Evolutionary conservation across 2,329 filamentous ascomycete species (phyloP), one percentile per base, ranked within the genome.

Genomic region (Amauroascus niger): DNA sequence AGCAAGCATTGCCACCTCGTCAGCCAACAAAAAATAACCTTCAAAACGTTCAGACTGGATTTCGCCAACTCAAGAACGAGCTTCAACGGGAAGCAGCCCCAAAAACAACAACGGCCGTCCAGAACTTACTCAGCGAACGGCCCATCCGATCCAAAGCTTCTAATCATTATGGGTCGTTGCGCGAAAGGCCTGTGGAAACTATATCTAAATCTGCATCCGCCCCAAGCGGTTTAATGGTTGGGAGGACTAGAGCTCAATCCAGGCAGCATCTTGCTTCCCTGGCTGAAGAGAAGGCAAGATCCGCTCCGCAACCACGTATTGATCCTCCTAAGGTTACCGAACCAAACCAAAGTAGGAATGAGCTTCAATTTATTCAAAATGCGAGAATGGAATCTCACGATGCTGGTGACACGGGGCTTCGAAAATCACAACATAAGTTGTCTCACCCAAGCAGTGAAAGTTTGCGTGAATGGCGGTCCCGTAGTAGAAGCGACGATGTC

Each of bases 241-340:
- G 67, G n/a, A 71, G 71, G 58, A 72, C 70, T 16, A 65, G 70
- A 26, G 71, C 70, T 13, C 69, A 72, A 55, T 71, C 70, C 28
- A 67, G 68, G 20, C 63, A 64, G 45, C 59, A 60, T 45, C 57
- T 69, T 37, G 68, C 69, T 55, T 63, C 65, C 8, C 63, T 64
- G 9, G 60, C 55, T n/a, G 60, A 64, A 52, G 63, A 62, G 11
- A 33, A 37, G 16, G 3, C n/a, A 20, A 3, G 7, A 3, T 8
- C 18, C 16, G 18, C n/a, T 24, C 11, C 33, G 6, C 24, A 40
- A 48, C 1, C 44, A 4, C 30, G 4, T 5, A 39, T 32, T 24
- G 49, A 50, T 6, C 37, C 46, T 16, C 49, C 56, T 30, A 44
- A 58, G 20, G 45, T 56, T 2, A 49, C 58, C 0, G 16, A 35